Evolutionary conservation across 257 asterid genomes (phyloP).

Genomic region (Solanum sejunctum): DNA sequence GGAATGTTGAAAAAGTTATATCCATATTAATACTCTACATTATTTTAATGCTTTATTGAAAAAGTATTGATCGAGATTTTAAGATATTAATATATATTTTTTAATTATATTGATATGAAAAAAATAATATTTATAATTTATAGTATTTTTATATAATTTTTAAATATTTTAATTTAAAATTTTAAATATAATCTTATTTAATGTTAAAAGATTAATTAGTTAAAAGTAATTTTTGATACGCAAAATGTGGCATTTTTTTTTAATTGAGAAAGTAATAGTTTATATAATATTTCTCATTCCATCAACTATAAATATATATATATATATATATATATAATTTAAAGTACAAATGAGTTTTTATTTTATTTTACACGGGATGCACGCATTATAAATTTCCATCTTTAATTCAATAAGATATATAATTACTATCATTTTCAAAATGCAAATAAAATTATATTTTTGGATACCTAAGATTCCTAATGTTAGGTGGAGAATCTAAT

Average conservation of each 20-base stretch:
- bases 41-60: not conserved
- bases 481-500: not conserved
- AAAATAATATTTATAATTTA: not conserved
- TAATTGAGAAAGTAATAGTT: not conserved
- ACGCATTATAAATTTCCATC: not conserved
- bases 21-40: no score
- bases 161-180: not conserved
- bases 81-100: not conserved
- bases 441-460: not conserved
- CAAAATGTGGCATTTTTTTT: not conserved
- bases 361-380: not conserved
- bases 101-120: not conserved
- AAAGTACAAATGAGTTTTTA: not conserved
- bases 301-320: not conserved
- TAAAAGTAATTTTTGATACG: not conserved
- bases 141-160: not conserved
- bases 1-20: not conserved
- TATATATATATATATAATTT: not conserved
- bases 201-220: not conserved
- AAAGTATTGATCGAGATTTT: not conserved
- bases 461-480: not conserved
- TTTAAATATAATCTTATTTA: not conserved
- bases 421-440: not conserved
- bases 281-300: not conserved
- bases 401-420: not conserved